A percentile compares a stretch with the other conserved stretches of the same genome.
Evolutionary conservation across 345 rosid genomes (phyloP).

Genomic region (Salix exigua): DNA sequence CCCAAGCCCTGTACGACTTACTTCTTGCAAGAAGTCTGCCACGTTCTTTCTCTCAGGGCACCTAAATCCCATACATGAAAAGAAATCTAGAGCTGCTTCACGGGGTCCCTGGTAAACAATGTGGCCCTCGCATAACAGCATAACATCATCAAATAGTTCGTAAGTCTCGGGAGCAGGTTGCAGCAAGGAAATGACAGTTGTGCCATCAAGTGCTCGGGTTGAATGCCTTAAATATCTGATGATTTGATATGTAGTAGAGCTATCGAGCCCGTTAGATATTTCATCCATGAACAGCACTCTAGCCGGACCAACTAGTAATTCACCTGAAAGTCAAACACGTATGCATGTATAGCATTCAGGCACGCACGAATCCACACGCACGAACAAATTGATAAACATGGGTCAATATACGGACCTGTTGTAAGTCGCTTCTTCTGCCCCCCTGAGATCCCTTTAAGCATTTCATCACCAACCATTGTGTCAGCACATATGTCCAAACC

Average conservation of each 20-base stretch:
- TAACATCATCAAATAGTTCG: conserved; percentile 83
- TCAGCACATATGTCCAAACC: conserved; percentile 92
- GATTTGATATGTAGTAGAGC: conserved; percentile 90
- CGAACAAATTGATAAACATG: neutral
- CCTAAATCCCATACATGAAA: conserved; percentile 68
- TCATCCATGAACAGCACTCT: conserved; percentile 98
- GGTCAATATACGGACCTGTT: conserved; percentile 49
- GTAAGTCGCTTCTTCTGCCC: conserved; percentile 98
- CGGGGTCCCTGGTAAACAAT: conserved; percentile 92
- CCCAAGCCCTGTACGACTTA: conserved; percentile 30
- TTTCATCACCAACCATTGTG: conserved; percentile 97
- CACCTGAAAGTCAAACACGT: conserved; percentile 51
- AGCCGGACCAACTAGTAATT: conserved; percentile 91
- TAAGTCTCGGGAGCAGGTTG: conserved; percentile 97
- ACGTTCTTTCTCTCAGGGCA: conserved; percentile 96
- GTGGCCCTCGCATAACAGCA: conserved; percentile 91
- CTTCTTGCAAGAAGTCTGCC: conserved; percentile 98
- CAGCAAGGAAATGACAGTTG: conserved; percentile 79
- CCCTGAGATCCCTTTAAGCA: conserved; percentile 98
- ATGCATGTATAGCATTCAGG: conserved; percentile 8
- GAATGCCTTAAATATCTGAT: conserved; percentile 85
- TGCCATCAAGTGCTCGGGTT: conserved; percentile 74
- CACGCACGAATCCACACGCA: neutral
- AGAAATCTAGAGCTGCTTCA: conserved; percentile 65
- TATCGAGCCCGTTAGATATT: conserved; percentile 94